Conservation (phyloP, 2,329 filamentous ascomycete genomes). For the Alternaria alternata region DNA sequence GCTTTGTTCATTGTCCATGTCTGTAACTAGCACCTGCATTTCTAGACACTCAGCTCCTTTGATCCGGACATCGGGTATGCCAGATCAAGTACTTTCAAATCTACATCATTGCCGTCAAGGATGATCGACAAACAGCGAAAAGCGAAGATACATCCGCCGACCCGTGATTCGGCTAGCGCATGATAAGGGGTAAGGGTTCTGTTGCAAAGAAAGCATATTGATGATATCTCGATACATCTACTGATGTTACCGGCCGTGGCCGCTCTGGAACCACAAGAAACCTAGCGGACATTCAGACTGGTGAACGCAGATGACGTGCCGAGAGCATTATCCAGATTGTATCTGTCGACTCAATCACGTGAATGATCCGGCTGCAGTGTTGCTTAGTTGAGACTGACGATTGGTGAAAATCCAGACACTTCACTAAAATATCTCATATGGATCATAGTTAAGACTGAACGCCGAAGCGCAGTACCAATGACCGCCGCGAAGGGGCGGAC, state of each 20-base stretch:
- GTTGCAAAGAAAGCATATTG: constrained; percentile 5
- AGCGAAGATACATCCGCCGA: not conserved
- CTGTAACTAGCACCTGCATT: too few relatives aligned
- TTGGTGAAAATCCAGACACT: not conserved
- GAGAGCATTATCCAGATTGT: not conserved
- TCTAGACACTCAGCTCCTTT: too few relatives aligned
- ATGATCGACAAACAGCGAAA: too few relatives aligned
- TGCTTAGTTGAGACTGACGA: not conserved
- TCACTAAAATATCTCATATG: not conserved
- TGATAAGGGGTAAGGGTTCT: constrained; percentile 1
- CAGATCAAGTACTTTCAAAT: too few relatives aligned
- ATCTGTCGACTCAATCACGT: not conserved
- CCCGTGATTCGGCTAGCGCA: not conserved
- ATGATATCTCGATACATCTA: constrained; percentile 3
- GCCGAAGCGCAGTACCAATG: not conserved
- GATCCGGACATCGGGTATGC: too few relatives aligned
- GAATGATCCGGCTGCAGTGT: not conserved
- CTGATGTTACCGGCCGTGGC: constrained; percentile 2
- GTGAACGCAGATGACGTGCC: not conserved
- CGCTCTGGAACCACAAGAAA: not conserved
- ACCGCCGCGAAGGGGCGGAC: not conserved
- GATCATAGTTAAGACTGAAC: not conserved
- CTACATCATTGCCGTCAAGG: too few relatives aligned
- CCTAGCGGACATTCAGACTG: not conserved
- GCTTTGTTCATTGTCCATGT: too few relatives aligned